phyloP scores from a whole-genome alignment of 2,329 filamentous ascomycete species.

The Neoascochyta sp. region DNA sequence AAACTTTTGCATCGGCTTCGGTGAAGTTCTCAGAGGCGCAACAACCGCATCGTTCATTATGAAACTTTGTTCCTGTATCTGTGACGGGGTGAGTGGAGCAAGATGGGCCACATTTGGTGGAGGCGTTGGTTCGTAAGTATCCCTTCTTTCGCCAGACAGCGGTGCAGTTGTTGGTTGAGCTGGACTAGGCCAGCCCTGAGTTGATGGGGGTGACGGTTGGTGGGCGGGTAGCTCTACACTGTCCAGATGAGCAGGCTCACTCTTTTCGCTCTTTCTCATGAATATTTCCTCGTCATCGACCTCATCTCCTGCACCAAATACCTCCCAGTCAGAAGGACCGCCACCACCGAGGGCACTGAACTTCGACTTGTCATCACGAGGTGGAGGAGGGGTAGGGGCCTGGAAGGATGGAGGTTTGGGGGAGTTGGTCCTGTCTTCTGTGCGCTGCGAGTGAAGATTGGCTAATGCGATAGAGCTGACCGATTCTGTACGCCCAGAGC shows the following conservation, averaged over 20 bases:
- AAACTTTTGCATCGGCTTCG: conserved; percentile 12
- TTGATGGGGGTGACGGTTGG: conserved; percentile 22
- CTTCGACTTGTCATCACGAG: conserved; percentile 24
- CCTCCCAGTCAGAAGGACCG: conserved; percentile 40
- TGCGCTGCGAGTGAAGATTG: conserved; percentile 24
- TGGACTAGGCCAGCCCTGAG: conserved; percentile 32
- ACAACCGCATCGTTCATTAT: conserved; percentile 20
- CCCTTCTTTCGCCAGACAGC: conserved; percentile 9
- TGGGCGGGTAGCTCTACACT: conserved; percentile 30
- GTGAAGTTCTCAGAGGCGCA: conserved; percentile 15
- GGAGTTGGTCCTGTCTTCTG: conserved; percentile 21
- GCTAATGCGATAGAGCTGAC: conserved; percentile 34
- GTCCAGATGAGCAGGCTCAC: conserved; percentile 16
- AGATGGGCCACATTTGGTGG: conserved; percentile 19
- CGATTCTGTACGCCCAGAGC: conserved; percentile 25
- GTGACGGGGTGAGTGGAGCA: conserved; percentile 12
- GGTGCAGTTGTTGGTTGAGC: conserved; percentile 18
- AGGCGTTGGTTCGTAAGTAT: conserved; percentile 34
- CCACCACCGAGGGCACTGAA: conserved; percentile 35
- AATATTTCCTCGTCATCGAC: conserved; percentile 37
- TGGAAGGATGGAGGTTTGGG: conserved; percentile 20
- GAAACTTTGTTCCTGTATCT: conserved; percentile 16
- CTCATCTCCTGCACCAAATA: conserved; percentile 30
- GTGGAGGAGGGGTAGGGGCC: conserved; percentile 22
- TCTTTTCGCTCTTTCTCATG: conserved; percentile 22